These are phyloP conservation scores for Fusarium sp. DNA, from an alignment of 2,329 filamentous ascomycete genomes.

Conservation along the genomic window DNA sequence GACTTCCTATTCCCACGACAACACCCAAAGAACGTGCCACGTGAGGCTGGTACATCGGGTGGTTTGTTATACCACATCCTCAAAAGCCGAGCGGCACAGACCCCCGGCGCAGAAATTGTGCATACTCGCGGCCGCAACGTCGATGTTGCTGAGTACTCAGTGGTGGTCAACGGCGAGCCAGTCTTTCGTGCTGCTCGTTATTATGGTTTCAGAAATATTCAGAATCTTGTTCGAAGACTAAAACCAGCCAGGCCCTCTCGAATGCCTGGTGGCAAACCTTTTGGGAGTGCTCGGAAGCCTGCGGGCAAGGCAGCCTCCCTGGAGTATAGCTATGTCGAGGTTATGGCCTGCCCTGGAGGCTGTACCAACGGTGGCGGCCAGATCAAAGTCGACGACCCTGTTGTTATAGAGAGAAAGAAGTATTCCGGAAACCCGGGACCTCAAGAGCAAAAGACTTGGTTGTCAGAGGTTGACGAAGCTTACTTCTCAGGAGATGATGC, in stretches of 20 bases:
- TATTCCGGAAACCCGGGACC: slow-evolving; percentile 71
- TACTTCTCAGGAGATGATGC: slow-evolving; percentile 83
- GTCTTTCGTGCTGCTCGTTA: slow-evolving; percentile 88
- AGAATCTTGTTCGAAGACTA: slow-evolving; percentile 93
- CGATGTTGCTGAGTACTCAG: slow-evolving; percentile 88
- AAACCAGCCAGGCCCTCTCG: slow-evolving; percentile 84
- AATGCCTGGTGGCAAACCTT: slow-evolving; percentile 79
- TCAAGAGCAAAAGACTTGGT: slow-evolving; percentile 87
- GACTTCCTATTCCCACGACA: slow-evolving; percentile 78
- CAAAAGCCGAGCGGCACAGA: slow-evolving; percentile 75
- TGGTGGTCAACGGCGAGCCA: slow-evolving; percentile 68
- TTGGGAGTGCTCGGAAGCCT: slow-evolving; percentile 67
- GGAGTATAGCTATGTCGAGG: slow-evolving; percentile 94
- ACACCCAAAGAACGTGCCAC: slow-evolving; percentile 58
- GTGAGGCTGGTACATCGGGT: slow-evolving; percentile 82
- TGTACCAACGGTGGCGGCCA: slow-evolving; percentile 98
- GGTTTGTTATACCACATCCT: slow-evolving; percentile 91
- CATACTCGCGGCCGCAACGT: slow-evolving; percentile 84
- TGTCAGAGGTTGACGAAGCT: slow-evolving; percentile 85
- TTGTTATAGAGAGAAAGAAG: slow-evolving; percentile 64
- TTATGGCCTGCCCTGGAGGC: slow-evolving; percentile 99
- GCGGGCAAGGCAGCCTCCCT: slow-evolving; percentile 62
- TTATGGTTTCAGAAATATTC: slow-evolving; percentile 98
- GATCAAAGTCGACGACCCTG: slow-evolving; percentile 87
- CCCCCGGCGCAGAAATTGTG: slow-evolving; percentile 79